These are phyloP conservation scores for Amanita polypyramis DNA, from an alignment of 768 basidiomycete species.

Conservation along the genomic window DNA sequence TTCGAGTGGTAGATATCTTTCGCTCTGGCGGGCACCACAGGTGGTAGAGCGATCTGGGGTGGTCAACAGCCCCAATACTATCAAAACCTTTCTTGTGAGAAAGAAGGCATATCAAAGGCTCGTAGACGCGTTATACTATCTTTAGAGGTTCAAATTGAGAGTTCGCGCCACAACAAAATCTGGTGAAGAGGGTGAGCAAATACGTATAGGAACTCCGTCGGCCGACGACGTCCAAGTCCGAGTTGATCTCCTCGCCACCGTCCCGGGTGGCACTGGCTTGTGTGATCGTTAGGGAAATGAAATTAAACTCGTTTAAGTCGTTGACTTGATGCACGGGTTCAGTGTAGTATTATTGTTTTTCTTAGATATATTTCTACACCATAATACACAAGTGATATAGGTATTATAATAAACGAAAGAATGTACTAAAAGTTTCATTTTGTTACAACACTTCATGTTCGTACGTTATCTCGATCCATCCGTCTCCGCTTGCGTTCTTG, in stretches of 20 bases:
- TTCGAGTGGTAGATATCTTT: not conserved
- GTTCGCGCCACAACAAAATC: not conserved
- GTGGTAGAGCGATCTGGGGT: constrained; percentile 28
- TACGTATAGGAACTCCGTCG: not conserved
- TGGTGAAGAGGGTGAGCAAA: not conserved
- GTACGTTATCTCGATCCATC: constrained; percentile 44
- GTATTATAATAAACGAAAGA: not conserved
- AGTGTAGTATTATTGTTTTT: too few species aligned
- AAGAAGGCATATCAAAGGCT: not conserved
- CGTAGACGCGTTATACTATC: not conserved
- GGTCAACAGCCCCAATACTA: constrained; percentile 19
- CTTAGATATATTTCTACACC: too few species aligned
- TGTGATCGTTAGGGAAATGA: too few species aligned
- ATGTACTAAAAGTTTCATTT: constrained; percentile 8
- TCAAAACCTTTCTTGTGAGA: constrained; percentile 9
- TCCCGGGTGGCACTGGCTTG: too few species aligned
- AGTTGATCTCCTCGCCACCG: too few species aligned
- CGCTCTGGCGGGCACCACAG: constrained; percentile 12
- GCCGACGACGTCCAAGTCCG: too few species aligned
- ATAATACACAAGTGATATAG: not conserved
- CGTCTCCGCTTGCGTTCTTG: constrained; percentile 79
- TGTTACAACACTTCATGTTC: constrained; percentile 14
- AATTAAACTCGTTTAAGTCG: too few species aligned
- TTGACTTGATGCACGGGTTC: too few species aligned
- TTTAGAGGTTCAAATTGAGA: not conserved